phyloP scores from a whole-genome alignment of 2,329 filamentous ascomycete genomes.

The Lasiodiplodia hormozganensis region DNA sequence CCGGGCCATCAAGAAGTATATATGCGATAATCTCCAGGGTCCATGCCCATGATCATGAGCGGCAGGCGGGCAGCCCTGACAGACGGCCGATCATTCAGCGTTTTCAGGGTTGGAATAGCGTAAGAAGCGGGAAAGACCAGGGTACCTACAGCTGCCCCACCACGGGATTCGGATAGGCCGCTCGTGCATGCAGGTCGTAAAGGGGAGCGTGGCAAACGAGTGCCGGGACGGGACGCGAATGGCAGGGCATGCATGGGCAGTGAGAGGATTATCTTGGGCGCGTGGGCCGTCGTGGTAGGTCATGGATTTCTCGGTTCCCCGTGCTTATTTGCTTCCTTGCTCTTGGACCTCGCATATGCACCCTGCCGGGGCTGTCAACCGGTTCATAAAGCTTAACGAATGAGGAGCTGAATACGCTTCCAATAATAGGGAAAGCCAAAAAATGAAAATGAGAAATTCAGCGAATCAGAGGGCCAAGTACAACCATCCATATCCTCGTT shows the following conservation, averaged over 20 bases:
- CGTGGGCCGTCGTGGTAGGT: constrained; percentile 17
- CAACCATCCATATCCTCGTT: not conserved
- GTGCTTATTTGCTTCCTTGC: not conserved
- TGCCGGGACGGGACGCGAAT: not conserved
- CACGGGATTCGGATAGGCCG: not conserved
- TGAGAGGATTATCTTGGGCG: not conserved
- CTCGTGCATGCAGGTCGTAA: constrained; percentile 12
- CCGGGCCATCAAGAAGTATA: constrained; percentile 1
- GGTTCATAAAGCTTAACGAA: not conserved
- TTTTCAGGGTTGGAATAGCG: not conserved
- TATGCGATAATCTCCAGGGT: constrained; percentile 7
- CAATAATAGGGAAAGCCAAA: not conserved
- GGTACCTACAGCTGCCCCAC: not conserved
- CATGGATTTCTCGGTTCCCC: not conserved
- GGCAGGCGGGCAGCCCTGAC: constrained; percentile 4
- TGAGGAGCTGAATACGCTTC: not conserved
- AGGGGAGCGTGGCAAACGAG: not conserved
- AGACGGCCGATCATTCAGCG: not conserved
- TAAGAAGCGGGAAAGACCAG: not conserved
- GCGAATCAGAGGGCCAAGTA: not conserved
- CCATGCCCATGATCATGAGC: constrained; percentile 15
- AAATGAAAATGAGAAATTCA: not conserved
- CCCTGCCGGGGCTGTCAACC: not conserved
- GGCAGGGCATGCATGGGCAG: not conserved
- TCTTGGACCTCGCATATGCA: not conserved